These are phyloP conservation scores for Claviceps pazoutovae DNA, from an alignment of 2,329 filamentous ascomycete genomes.

Conservation along the genomic window DNA sequence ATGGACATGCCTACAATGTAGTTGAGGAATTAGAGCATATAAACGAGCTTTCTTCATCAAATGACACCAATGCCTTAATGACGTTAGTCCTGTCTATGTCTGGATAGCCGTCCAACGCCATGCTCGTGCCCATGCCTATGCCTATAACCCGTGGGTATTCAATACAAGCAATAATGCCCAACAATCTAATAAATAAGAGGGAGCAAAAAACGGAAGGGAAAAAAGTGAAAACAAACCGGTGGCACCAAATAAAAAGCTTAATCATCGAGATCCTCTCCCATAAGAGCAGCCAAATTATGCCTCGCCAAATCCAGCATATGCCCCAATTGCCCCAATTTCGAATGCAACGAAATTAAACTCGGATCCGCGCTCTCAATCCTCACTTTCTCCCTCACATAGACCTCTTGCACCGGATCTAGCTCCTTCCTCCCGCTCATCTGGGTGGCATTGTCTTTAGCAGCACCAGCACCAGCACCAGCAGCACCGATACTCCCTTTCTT, in stretches of 20 bases:
- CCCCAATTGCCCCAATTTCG: conserved; percentile 68
- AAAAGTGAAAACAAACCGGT: neutral
- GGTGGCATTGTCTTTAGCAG: conserved; percentile 8
- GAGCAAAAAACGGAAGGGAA: neutral
- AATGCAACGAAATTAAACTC: conserved; percentile 65
- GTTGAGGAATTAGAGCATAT: too few relatives aligned
- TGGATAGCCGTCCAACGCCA: neutral
- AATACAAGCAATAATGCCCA: neutral
- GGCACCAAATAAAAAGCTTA: too few relatives aligned
- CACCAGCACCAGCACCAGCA: too few relatives aligned
- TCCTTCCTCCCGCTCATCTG: conserved; percentile 10
- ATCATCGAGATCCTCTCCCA: conserved; percentile 40
- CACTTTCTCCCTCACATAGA: conserved; percentile 80
- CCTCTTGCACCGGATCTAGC: conserved; percentile 34
- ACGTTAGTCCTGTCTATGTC: neutral
- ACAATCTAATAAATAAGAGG: neutral
- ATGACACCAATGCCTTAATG: too few relatives aligned
- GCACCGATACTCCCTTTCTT: conserved; percentile 6
- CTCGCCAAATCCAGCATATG: conserved; percentile 57
- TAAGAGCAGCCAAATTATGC: conserved; percentile 61
- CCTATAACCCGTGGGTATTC: neutral
- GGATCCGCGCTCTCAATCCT: conserved; percentile 82
- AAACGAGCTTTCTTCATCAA: too few relatives aligned
- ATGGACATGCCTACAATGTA: too few relatives aligned
- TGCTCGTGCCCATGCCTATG: neutral